Evolutionary conservation across 2,329 filamentous ascomycete genomes (phyloP), one percentile per base, ranked within the genome.

Genomic region (Hymenoscyphus repandus): DNA sequence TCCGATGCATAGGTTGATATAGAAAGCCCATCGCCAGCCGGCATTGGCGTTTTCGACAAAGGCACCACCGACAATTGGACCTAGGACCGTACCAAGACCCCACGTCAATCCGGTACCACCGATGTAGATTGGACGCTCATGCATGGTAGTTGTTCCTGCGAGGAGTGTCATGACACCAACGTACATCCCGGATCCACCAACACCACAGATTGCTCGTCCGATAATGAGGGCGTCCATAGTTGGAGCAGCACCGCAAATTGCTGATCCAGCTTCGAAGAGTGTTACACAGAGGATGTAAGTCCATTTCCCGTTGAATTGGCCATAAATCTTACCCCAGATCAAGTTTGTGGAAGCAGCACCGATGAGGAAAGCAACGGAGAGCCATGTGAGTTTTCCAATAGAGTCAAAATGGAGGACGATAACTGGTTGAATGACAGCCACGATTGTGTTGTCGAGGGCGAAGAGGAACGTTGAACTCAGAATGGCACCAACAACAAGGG

Each of bases 1-100:
- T 6, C 66, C 77, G 0, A 75, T 69, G 42, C 76, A 64, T 0
- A 82, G 67, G 56, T 82, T 83, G 66, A 83, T 74, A 58, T 83
- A 83, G 50, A 77, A 77, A 0, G 66, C 66, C 69, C 70, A 75
- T 39, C 75, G 55, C 75, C 74, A 78, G 0, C 67, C 70, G 1
- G 68, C 73, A 0, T 64, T 51, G 0, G 64, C 50, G 20, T 30
- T 45, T 22, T 71, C 69, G 5, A 65, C 65, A 38, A 78, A 76
- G 0, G 69, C 71, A 15, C 74, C 74, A 13, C 74, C 74, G 11
- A 76, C 62, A 10, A 77, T 64, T 1, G 74, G 75, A 0, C 75
- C 76, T 1, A 77, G 59, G 4, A 75, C 67, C 4, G 67, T 70
- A 3, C 74, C 75, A 3, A 74, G 43, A 36, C 74, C 72, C 70